These are phyloP conservation scores for Talaromyces stipitatus DNA, from an alignment of 495 filamentous ascomycete genomes.

Conservation along the genomic window DNA sequence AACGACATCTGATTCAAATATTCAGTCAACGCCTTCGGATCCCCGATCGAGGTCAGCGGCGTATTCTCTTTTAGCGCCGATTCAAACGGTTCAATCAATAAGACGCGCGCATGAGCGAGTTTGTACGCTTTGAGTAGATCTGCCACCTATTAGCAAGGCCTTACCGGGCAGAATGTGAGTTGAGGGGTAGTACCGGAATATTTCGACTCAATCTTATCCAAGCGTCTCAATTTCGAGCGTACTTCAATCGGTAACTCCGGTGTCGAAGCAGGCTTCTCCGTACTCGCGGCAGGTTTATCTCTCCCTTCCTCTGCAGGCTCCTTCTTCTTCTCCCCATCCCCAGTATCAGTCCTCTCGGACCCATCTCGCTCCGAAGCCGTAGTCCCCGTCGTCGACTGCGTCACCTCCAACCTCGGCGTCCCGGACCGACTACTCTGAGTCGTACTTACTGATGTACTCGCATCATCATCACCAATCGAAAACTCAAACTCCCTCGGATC, in stretches of 20 bases:
- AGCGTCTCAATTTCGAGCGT: slow-evolving; percentile 50
- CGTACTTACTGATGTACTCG: slow-evolving; percentile 19
- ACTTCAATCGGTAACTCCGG: slow-evolving; percentile 71
- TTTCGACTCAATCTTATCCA: slow-evolving; percentile 79
- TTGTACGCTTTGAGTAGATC: slow-evolving; percentile 89
- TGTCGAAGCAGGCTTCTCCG: slow-evolving; percentile 17
- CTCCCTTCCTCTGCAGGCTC: slow-evolving; percentile 9
- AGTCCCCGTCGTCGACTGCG: no score
- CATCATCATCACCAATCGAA: slow-evolving; percentile 70
- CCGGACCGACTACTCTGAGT: slow-evolving; percentile 35
- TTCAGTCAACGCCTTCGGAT: slow-evolving; percentile 78
- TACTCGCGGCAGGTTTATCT: neutral
- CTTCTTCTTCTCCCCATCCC: slow-evolving; percentile 9
- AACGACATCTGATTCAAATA: slow-evolving; percentile 86
- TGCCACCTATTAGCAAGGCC: slow-evolving; percentile 21
- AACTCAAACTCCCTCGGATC: slow-evolving; percentile 85
- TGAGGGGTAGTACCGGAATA: slow-evolving; percentile 62
- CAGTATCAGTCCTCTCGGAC: neutral
- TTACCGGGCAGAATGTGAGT: slow-evolving; percentile 3
- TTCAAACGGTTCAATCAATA: slow-evolving; percentile 87
- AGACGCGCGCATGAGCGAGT: slow-evolving; percentile 75
- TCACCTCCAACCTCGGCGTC: slow-evolving; percentile 42
- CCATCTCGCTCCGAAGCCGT: neutral
- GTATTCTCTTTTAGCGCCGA: slow-evolving; percentile 84
- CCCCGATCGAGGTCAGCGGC: slow-evolving; percentile 77